Evolutionary conservation across 2,329 filamentous ascomycete genomes (phyloP), one percentile per base, ranked within the genome.

Genomic region (Pseudogymnoascus sp.): DNA sequence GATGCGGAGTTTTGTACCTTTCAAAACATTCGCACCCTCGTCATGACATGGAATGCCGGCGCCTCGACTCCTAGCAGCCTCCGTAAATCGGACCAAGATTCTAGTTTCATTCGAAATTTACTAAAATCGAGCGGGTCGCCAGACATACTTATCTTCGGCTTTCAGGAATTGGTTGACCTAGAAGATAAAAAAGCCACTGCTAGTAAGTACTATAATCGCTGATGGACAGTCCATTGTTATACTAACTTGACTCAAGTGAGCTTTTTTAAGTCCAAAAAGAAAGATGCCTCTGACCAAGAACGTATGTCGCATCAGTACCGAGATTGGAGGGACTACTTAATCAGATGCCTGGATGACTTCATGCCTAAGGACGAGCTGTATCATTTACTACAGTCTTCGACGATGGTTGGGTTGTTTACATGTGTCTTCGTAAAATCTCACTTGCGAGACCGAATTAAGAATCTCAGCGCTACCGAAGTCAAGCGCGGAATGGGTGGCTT

Each of bases 281-380:
- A 91, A 71, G 87, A 89, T 61, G 86, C 88, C 10, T 86, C 88
- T 1, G 89, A 91, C 61, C 87, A 90, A 70, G 92, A 97, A 74
- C 86, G 93, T 69, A 97, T 97, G 91, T 96, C 91, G 75, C 93
- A 96, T 69, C 93, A 97, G 72, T 99, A 99, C 75, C 90, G 95
- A 67, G 91, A 96, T 65, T 99, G 95, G 95, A 85, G 91, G 71
- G 92, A 97, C 73, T 93, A 96, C 73, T 80, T 99, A 31, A 87
- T 89, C 42, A 85, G 90, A 65, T 87, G 86, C 62, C 80, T 99
- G 40, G 91, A 96, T 71, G 91, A 96, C 68, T 87, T 87, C 70
- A 90, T 95, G 83, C 88, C 90, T 0, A 77, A 82, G 7, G 84
- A 89, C 62, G 85, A 92, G 67, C 79, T 90, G 11, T 99, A 97